Evolutionary conservation across 1,284 basidiomycete species (phyloP), one percentile per base, ranked within the genome.

Genomic region (Sparassis latifolia): DNA sequence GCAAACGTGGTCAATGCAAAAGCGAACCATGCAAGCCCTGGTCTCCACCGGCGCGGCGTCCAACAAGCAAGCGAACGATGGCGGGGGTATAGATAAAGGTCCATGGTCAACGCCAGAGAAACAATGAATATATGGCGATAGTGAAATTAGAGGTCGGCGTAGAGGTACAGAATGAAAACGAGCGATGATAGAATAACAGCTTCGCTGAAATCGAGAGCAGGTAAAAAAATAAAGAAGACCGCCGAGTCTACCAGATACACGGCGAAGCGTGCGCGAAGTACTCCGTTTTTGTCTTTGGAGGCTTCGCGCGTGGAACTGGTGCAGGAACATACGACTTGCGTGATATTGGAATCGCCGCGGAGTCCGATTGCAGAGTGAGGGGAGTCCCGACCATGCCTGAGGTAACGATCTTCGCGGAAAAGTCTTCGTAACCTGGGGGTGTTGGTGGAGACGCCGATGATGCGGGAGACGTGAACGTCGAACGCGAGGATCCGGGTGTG

Each of bases 391-490:
- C 69, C 0, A 69, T 69, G 12, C 72, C 71, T 1, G 68, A 65
- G 0, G 70, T 69, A 0, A 71, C 71, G 30, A 82, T 77, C 61
- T 75, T 73, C 2, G 73, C 72, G 2, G 64, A 67, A 42, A 67
- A 62, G 48, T 78, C 73, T 49, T 76, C 76, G 54, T 69, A 68
- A 10, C 76, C 72, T 2, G 70, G 64, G 0, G 79, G 79, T 1
- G 80, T 82, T 5, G 73, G 70, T 0, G 80, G 79, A 10, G 79
- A 78, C 0, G 69, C 75, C 1, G 77, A 75, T 1, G 78, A 79
- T 2, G 79, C 78, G 1, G 78, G 78, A 0, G 78, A 78, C 0
- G 77, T 72, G 20, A 75, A 74, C 0, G 67, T 70, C 1, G 78
- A 76, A 53, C 72, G 76, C 0, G 71, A 75, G 0, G 74, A 69